These are phyloP conservation scores for Neurospora cerealis DNA, from an alignment of 495 filamentous ascomycete species.

Conservation along the genomic window DNA sequence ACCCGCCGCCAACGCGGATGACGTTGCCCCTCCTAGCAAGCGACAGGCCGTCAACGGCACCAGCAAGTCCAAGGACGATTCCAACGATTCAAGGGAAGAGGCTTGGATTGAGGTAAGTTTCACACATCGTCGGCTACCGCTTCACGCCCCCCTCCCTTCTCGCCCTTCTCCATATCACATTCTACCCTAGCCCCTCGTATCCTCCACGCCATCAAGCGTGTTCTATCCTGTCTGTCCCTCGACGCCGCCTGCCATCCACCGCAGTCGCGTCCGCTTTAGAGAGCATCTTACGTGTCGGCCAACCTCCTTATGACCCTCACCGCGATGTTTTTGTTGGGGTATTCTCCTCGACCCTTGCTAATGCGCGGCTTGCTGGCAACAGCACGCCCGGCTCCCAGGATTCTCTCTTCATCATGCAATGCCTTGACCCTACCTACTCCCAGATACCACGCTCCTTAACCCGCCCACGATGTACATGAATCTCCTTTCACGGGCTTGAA, in stretches of 20 bases:
- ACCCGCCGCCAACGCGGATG: constrained; percentile 66
- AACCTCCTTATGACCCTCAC: constrained; percentile 7
- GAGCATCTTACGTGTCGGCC: constrained; percentile 7
- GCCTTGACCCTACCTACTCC: constrained; percentile 8
- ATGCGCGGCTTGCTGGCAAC: constrained; percentile 39
- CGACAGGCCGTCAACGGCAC: constrained; percentile 76
- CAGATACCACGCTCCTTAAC: constrained; percentile 12
- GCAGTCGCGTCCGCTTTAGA: constrained; percentile 7
- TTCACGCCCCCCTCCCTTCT: constrained; percentile 6
- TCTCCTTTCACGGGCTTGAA: constrained; percentile 12
- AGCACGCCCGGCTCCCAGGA: constrained; percentile 25
- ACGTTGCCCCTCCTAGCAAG: constrained; percentile 74
- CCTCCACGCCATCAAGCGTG: constrained; percentile 1
- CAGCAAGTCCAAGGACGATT: constrained; percentile 60
- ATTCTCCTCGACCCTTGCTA: constrained; percentile 34
- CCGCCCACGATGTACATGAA: constrained; percentile 18
- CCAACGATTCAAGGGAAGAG: constrained; percentile 72
- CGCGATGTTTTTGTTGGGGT: constrained; percentile 18
- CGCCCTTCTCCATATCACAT: constrained; percentile 11
- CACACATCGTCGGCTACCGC: constrained; percentile 16
- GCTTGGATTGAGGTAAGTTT: constrained; percentile 67
- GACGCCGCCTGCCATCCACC: background rate
- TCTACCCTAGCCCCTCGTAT: background rate
- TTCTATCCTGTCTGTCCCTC: constrained; percentile 1
- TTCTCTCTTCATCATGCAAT: constrained; percentile 15